Conservation (phyloP, 2,329 filamentous ascomycete genomes). For the Hymenotorrendiella dingleyae region DNA sequence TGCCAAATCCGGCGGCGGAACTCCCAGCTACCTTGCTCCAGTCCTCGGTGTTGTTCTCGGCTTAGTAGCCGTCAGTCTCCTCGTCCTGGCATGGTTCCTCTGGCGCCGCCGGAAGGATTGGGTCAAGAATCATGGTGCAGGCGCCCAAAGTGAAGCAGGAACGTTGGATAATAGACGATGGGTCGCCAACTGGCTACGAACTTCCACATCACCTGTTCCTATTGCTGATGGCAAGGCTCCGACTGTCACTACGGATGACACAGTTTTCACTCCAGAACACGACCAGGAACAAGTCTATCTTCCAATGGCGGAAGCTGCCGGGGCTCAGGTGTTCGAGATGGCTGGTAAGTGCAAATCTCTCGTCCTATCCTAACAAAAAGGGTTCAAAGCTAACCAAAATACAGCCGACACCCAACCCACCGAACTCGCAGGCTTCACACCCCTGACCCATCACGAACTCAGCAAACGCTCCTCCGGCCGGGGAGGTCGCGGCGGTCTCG, state of each 20-base stretch:
- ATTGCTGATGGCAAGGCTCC: conserved; percentile 18
- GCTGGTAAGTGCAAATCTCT: conserved; percentile 23
- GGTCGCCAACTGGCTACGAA: conserved; percentile 26
- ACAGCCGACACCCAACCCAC: conserved; percentile 22
- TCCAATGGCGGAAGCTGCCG: conserved; percentile 25
- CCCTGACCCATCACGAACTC: no score
- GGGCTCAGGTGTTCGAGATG: conserved; percentile 30
- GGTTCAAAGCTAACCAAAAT: conserved; percentile 2
- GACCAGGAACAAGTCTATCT: conserved; percentile 15
- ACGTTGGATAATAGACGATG: conserved; percentile 22
- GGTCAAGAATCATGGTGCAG: conserved; percentile 11
- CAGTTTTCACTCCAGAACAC: conserved; percentile 11
- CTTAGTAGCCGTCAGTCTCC: conserved; percentile 47
- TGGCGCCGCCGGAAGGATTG: conserved; percentile 42
- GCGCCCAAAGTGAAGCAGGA: conserved; percentile 21
- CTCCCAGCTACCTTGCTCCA: conserved; percentile 53
- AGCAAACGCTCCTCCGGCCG: conserved; percentile 4
- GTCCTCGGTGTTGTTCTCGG: conserved; percentile 58
- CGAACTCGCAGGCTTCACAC: conserved; percentile 23
- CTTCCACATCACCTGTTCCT: conserved; percentile 12
- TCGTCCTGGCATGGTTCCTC: conserved; percentile 46
- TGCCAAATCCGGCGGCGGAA: conserved; percentile 17
- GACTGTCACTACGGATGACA: conserved; percentile 27
- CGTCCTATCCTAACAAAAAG: background rate
- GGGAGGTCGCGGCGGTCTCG: no score